Base-by-base conservation (phyloP, 2,329 filamentous ascomycete species). In the Fusarium duplospermum region DNA sequence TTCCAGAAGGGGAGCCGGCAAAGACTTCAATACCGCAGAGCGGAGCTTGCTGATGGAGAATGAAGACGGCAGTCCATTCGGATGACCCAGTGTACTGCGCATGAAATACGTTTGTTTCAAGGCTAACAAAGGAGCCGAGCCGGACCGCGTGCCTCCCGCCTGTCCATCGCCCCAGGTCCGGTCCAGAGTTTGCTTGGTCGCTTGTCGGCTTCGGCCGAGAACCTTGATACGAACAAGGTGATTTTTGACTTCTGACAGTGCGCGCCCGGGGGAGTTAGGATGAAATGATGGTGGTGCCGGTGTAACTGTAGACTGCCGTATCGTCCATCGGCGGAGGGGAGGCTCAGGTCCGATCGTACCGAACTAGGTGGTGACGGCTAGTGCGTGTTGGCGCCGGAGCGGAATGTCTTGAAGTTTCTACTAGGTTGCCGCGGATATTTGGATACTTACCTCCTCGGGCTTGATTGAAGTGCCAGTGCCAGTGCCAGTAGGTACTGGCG, bases 91-190 rank as follows among this genome's bases (percentile, higher is more conserved):
- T 24, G 35, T 40, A 27, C 56, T 59, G 56, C 24, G 22, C 35
- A 38, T 24, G 35, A 58, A 20, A 24, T 57, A 57, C n/a, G 22
- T 38, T 38, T 66, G 72, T 64, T 73, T 67, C 66, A 73, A 66
- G 70, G 70, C 70, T 75, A 75, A 67, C 22, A 74, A 58, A 71
- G 67, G 76, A 73, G 66, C 68, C 74, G 71, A 78, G 76, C 76
- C 72, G 75, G 72, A 74, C 71, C 72, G 69, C 72, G 74, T 67
- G 61, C 68, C 61, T 69, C 72, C 72, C 72, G 71, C 47, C 62
- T 62, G 70, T 69, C 66, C 68, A 72, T 62, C 57, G 69, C 60
- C 62, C 69, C 72, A 67, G 72, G 65, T 64, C 67, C 70, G 72
- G 65, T 62, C 67, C 73, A 72, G 47, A 70, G 57, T 33, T 20